These are phyloP conservation scores for Bruguiera parviflora DNA, from an alignment of 345 rosid genomes.

Conservation along the genomic window DNA sequence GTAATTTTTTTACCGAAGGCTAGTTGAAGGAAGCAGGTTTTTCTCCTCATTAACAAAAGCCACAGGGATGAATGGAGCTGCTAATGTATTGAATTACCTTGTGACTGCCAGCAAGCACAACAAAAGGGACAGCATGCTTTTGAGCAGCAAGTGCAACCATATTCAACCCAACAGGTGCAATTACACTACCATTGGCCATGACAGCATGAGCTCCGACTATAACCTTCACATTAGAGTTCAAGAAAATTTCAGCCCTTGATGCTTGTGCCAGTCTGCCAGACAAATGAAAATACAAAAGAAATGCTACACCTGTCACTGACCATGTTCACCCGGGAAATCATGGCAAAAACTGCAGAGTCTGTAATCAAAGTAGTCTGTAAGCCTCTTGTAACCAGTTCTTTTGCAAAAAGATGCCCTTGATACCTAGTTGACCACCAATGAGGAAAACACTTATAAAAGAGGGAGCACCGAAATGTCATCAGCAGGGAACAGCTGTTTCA, in stretches of 20 bases:
- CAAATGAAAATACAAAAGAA: slow-evolving; percentile 4
- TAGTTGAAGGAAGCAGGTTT: too few species aligned
- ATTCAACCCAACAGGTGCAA: slow-evolving; percentile 97
- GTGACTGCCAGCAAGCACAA: slow-evolving; percentile 95
- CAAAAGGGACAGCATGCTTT: slow-evolving; percentile 98
- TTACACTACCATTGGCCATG: slow-evolving; percentile 97
- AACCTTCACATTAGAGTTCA: slow-evolving; percentile 50
- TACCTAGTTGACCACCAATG: slow-evolving; percentile 46
- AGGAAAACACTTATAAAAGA: not conserved
- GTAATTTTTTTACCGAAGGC: too few species aligned
- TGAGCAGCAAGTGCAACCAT: slow-evolving; percentile 97
- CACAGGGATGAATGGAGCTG: not conserved
- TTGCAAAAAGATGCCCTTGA: slow-evolving; percentile 91
- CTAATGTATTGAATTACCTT: slow-evolving; percentile 49
- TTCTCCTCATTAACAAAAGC: slow-evolving; percentile 9
- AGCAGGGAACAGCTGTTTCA: slow-evolving; percentile 11
- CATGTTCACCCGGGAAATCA: slow-evolving; percentile 96
- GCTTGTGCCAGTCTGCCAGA: not conserved
- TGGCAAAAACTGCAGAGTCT: slow-evolving; percentile 97
- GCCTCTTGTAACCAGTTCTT: slow-evolving; percentile 89
- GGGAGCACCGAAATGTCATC: not conserved
- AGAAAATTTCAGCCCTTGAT: not conserved
- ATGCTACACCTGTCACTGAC: slow-evolving; percentile 26
- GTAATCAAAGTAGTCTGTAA: slow-evolving; percentile 89
- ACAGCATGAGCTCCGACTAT: slow-evolving; percentile 98